A percentile compares a stretch with the other conserved stretches of the same genome.
Conservation (phyloP, 345 rosid species). For the Syzygium aromaticum region DNA sequence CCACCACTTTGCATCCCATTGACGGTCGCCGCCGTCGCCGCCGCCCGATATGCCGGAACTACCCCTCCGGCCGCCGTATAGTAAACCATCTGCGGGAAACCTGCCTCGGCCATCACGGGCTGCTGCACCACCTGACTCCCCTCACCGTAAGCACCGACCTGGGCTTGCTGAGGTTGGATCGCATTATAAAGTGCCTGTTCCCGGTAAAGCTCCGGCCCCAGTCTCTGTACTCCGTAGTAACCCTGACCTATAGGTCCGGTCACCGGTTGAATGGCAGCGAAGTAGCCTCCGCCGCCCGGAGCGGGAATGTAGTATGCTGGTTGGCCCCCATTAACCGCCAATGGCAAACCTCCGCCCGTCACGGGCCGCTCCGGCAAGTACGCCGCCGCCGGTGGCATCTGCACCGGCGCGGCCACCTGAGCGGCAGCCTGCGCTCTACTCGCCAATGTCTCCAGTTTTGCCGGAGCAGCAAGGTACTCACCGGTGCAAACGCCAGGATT, state of each 20-base stretch:
- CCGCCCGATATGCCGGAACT: slow-evolving; percentile 21
- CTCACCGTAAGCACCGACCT: slow-evolving; percentile 8
- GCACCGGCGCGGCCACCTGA: slow-evolving; percentile 17
- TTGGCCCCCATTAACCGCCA: slow-evolving; percentile 18
- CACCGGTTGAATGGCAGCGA: slow-evolving; percentile 21
- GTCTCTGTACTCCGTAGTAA: slow-evolving; percentile 35
- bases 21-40: background rate
- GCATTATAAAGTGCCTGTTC: slow-evolving; percentile 31
- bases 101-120: slow-evolving; percentile 17
- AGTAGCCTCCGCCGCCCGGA: slow-evolving; percentile 7
- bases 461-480: slow-evolving; percentile 8
- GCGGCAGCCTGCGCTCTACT: slow-evolving; percentile 2
- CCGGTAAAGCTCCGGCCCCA: slow-evolving; percentile 23
- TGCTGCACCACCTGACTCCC: slow-evolving; percentile 13
- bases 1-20: slow-evolving; percentile 22
- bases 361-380: slow-evolving; percentile 31
- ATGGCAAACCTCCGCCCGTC: slow-evolving; percentile 11
- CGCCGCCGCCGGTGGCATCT: slow-evolving; percentile 17
- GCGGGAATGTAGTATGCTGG: slow-evolving; percentile 30
- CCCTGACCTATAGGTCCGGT: slow-evolving; percentile 24
- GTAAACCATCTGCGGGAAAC: slow-evolving; percentile 37
- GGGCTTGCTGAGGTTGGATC: slow-evolving; percentile 11
- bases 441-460: slow-evolving; percentile 7
- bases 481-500: slow-evolving; percentile 4
- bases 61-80: slow-evolving; percentile 16